These are phyloP conservation scores for Mucor irregularis DNA, from an alignment of 371 early-diverging fungal species.

Conservation along the genomic window DNA sequence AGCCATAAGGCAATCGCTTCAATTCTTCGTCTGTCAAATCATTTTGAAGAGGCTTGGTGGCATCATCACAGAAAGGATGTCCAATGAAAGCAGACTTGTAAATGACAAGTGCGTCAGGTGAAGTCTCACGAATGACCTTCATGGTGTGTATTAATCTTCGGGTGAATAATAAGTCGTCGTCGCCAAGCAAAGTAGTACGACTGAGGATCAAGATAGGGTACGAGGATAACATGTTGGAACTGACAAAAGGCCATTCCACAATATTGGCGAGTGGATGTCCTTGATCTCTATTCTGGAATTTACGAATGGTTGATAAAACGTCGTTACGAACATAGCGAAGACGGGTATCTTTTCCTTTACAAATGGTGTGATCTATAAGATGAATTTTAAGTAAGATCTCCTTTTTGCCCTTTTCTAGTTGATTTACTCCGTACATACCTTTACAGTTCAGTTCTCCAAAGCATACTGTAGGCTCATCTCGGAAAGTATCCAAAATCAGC, in stretches of 20 bases:
- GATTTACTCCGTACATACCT: conserved; percentile 26
- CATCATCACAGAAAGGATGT: conserved; percentile 50
- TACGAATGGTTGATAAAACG: conserved; percentile 42
- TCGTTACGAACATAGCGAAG: conserved; percentile 60
- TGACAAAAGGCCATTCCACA: conserved; percentile 55
- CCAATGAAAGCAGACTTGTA: conserved; percentile 54
- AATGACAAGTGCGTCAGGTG: conserved; percentile 50
- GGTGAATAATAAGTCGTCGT: conserved; percentile 48
- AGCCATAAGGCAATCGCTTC: conserved; percentile 46
- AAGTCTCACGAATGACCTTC: conserved; percentile 37
- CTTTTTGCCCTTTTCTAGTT: not conserved
- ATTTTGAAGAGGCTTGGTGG: conserved; percentile 33
- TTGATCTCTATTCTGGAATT: conserved; percentile 32
- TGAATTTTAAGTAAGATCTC: no score
- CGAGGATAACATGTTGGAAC: conserved; percentile 29
- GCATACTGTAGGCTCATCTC: conserved; percentile 52
- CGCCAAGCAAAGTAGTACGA: conserved; percentile 38
- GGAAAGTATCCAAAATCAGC: conserved; percentile 45
- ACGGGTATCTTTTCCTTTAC: conserved; percentile 27
- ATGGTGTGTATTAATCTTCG: conserved; percentile 47
- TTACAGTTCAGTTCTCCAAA: conserved; percentile 61
- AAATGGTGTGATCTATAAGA: conserved; percentile 44
- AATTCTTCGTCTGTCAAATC: conserved; percentile 35
- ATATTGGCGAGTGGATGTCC: conserved; percentile 38
- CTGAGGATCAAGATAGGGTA: conserved; percentile 56